phyloP scores from a whole-genome alignment of 495 filamentous ascomycete species.

The Parathielavia hyrcaniae region DNA sequence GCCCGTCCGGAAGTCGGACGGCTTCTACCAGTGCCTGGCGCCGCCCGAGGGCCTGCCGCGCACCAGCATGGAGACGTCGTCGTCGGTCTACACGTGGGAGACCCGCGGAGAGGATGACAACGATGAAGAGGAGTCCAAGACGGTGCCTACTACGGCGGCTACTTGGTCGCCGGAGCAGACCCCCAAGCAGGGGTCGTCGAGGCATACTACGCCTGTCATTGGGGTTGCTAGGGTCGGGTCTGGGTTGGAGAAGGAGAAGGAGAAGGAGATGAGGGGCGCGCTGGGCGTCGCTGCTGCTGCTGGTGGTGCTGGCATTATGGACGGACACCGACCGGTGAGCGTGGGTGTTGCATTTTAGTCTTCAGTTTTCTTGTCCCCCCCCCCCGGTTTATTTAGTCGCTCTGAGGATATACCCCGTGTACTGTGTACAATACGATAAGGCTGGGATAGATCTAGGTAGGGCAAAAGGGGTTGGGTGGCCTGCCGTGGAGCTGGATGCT shows the following conservation, averaged over 20 bases:
- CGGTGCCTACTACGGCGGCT: slow-evolving; percentile 37
- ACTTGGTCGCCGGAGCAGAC: slow-evolving; percentile 25
- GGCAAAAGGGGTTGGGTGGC: neutral
- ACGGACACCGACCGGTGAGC: slow-evolving; percentile 34
- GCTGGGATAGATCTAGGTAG: neutral
- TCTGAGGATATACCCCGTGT: slow-evolving; percentile 6
- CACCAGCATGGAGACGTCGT: slow-evolving; percentile 37
- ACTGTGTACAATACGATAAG: neutral
- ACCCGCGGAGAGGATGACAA: slow-evolving; percentile 11
- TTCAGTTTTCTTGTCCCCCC: slow-evolving; percentile 19
- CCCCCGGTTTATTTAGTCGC: slow-evolving; percentile 9
- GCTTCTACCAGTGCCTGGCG: slow-evolving; percentile 49
- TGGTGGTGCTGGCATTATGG: neutral
- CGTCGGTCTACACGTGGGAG: slow-evolving; percentile 38
- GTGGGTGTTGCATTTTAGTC: slow-evolving; percentile 43
- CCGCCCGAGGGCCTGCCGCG: slow-evolving; percentile 28
- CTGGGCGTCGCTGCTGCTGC: neutral
- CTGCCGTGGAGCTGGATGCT: slow-evolving; percentile 13
- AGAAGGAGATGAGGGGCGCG: neutral
- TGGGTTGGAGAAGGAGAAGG: slow-evolving; percentile 29
- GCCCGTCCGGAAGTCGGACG: slow-evolving; percentile 43
- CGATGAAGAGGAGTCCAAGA: slow-evolving; percentile 16
- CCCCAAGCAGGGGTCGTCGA: slow-evolving; percentile 24
- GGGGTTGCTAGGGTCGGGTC: slow-evolving; percentile 22
- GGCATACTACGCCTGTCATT: slow-evolving; percentile 26